These are phyloP conservation scores for Coemansia sp. DNA, from an alignment of 192 early-diverging fungal species.

Conservation along the genomic window DNA sequence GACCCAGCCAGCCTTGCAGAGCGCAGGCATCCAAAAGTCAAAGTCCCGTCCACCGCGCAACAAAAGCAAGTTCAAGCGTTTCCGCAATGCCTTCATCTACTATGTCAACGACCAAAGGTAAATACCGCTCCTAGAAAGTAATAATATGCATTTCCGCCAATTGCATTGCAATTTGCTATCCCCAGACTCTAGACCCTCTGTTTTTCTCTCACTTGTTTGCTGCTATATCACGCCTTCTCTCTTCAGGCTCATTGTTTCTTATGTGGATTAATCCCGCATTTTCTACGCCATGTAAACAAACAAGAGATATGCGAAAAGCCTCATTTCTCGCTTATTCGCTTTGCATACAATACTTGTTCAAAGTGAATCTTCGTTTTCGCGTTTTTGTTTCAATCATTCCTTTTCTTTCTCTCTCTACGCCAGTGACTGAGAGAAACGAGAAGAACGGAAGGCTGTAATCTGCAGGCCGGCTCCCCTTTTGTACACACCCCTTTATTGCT, in stretches of 20 bases:
- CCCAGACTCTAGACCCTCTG: background rate
- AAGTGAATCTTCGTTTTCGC: background rate
- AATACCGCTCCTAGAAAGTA: background rate
- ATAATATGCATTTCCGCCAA: background rate
- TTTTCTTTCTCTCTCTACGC: background rate
- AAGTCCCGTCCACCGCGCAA: slow-evolving; percentile 45
- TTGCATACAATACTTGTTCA: slow-evolving; percentile 1
- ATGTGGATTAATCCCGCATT: background rate
- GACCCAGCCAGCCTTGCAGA: background rate
- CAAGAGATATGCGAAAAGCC: background rate
- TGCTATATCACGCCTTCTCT: background rate
- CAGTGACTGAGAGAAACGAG: background rate
- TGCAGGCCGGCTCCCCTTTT: background rate
- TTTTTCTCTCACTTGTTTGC: background rate
- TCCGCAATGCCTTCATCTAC: slow-evolving; percentile 58
- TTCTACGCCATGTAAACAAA: background rate
- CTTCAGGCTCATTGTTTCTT: background rate
- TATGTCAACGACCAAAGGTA: slow-evolving; percentile 59
- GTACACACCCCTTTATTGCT: no score
- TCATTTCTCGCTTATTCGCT: background rate
- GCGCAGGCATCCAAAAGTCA: slow-evolving; percentile 7
- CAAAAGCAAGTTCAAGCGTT: slow-evolving; percentile 58
- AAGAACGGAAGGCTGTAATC: background rate
- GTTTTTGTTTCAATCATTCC: background rate
- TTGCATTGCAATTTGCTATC: background rate